Evolutionary conservation across 495 filamentous ascomycete species (phyloP), one percentile per base, ranked within the genome.

Genomic region (Talaromyces trachyspermus): DNA sequence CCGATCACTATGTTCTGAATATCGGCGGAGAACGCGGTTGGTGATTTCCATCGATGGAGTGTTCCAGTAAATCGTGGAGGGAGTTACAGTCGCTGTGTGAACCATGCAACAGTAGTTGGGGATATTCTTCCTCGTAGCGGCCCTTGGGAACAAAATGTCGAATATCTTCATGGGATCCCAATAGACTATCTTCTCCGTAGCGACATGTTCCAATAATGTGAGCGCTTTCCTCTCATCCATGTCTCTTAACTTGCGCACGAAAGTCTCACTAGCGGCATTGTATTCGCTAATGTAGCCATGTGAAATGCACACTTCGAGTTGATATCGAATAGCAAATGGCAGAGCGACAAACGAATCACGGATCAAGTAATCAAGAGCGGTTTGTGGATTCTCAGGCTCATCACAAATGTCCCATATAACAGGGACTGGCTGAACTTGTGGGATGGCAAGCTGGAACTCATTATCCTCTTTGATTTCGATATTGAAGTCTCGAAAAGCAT

Each of bases 271-370:
- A 5, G 65, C 74, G 43, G 95, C 74, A 42, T 80, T 86, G 58
- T 83, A 77, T 61, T 95, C 89, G 43, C 82, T 84, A n/a, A 98
- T 65, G n/a, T 76, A 67, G 0, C 81, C 80, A 17, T 86, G 75
- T 0, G 89, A 95, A 7, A 97, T 73, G 58, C 91, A 96, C 0
- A 88, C 90, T 62, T 97, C 90, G 0, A 98, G 76, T 62, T 95
- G 91, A 56, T 97, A 97, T 7, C 87, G 79, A 2, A 91, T 78
- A 1, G 79, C 59, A 39, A 89, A 96, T 0, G 80, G 68, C 3
- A 98, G 70, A 18, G 66, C 49, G 1, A 71, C 45, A 46, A 63
- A 64, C 0, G 63, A 56, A 3, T 70, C 52, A 22, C 75, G 51
- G 2, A 56, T 55, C 37, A 60, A 50, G 10, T 55, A 49, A 41